Evolutionary conservation across 148 eudicot species (phyloP).

Genomic region (Pouteria glomerata): DNA sequence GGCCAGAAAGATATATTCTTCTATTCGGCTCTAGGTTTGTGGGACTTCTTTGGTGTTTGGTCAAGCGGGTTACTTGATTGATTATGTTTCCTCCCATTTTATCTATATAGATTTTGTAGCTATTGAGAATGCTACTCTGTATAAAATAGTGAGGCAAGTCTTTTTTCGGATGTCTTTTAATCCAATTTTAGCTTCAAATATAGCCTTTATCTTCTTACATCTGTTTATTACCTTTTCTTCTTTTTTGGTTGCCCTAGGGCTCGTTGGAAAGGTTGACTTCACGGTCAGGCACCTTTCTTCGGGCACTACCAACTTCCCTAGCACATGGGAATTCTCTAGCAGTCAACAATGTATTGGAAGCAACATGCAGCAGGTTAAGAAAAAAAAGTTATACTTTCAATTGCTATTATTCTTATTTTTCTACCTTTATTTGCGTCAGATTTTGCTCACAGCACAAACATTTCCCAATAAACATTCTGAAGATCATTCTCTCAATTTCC

Average conservation of each 20-base stretch:
- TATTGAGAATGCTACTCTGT: neutral
- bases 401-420: neutral
- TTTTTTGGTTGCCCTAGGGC: constrained; percentile 35
- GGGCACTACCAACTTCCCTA: constrained; percentile 51
- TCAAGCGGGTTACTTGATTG: neutral
- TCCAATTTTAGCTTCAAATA: neutral
- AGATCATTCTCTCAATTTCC: constrained; percentile 14
- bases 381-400: neutral
- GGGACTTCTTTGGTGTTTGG: neutral
- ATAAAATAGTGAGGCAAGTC: neutral
- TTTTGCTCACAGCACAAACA: constrained; percentile 1
- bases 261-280: constrained; percentile 94
- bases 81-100: neutral
- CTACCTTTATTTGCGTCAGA: neutral
- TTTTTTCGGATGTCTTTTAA: neutral
- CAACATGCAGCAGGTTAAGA: constrained; percentile 50
- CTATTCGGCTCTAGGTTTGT: neutral
- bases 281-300: constrained; percentile 93
- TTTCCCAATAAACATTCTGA: neutral
- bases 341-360: constrained; percentile 62
- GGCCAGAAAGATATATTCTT: neutral
- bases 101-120: neutral
- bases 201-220: neutral
- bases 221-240: neutral
- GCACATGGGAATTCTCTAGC: constrained; percentile 53